Evolutionary conservation across 169 alveolate genomes (phyloP).

Genomic region (Eimeria necatrix): DNA sequence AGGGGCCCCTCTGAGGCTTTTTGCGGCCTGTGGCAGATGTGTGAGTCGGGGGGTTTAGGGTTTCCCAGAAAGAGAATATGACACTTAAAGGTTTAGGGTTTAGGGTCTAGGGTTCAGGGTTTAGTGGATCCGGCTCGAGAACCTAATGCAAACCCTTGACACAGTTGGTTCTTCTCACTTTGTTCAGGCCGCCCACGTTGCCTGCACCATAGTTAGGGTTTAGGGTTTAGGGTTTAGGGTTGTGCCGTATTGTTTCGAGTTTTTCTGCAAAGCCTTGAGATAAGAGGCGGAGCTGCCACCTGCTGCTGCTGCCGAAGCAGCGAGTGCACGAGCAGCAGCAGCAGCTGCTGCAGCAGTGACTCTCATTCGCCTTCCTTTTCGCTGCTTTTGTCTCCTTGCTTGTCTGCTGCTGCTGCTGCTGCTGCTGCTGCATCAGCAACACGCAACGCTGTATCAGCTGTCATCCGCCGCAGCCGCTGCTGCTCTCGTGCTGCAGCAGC

Average conservation of each 20-base stretch:
- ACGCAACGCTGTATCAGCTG: neutral
- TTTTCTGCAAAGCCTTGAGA: neutral
- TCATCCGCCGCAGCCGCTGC: neutral
- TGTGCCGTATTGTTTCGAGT: neutral
- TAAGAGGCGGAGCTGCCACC: too few relatives aligned
- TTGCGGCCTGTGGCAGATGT: too few relatives aligned
- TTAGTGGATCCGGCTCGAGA: too few relatives aligned
- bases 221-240: constrained; percentile 11
- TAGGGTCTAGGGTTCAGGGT: too few relatives aligned
- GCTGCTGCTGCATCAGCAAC: neutral
- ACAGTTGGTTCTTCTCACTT: too few relatives aligned
- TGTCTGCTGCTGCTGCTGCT: neutral
- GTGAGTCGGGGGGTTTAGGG: too few relatives aligned
- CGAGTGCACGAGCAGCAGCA: neutral
- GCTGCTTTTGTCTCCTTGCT: neutral
- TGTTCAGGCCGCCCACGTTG: too few relatives aligned
- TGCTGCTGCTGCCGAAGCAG: too few relatives aligned
- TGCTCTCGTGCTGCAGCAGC: neutral
- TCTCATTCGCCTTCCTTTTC: neutral
- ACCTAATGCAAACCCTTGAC: too few relatives aligned
- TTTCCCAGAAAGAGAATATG: too few relatives aligned
- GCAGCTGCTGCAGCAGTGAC: neutral
- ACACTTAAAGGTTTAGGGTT: too few relatives aligned
- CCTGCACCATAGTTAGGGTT: neutral
- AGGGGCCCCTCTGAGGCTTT: neutral